A percentile compares a stretch with the other conserved stretches of the same genome.
These are phyloP conservation scores for Boletus tomentosulus DNA, from an alignment of 768 basidiomycete genomes.

Conservation along the genomic window DNA sequence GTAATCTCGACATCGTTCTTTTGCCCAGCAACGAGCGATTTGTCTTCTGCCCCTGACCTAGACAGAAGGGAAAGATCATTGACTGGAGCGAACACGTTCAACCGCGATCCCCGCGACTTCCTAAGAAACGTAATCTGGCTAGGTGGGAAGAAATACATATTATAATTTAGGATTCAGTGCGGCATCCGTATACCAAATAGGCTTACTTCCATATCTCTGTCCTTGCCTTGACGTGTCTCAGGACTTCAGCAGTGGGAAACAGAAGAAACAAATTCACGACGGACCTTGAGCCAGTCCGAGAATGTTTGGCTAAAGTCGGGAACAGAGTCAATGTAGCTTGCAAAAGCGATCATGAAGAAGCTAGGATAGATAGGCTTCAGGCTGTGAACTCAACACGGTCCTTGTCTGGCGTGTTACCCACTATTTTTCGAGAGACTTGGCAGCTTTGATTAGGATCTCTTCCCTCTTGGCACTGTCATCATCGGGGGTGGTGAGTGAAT, in stretches of 20 bases:
- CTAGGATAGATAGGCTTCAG: conserved; percentile 34
- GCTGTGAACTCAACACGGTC: background rate
- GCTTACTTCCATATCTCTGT: conserved; percentile 92
- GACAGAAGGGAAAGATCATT: conserved; percentile 83
- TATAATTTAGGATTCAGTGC: background rate
- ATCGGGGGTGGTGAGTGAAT: conserved; percentile 77
- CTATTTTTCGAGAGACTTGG: conserved; percentile 86
- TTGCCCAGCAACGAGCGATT: conserved; percentile 59
- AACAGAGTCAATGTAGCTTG: conserved; percentile 75
- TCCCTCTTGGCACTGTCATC: conserved; percentile 51
- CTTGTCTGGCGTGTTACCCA: conserved; percentile 34
- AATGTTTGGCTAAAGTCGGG: conserved; percentile 67
- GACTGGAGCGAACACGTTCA: conserved; percentile 90
- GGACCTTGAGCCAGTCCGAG: conserved; percentile 81
- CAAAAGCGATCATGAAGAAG: conserved; percentile 93
- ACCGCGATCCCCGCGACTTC: conserved; percentile 71
- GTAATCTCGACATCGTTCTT: conserved; percentile 70
- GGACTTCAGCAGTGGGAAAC: background rate
- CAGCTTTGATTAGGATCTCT: conserved; percentile 58
- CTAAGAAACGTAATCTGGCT: conserved; percentile 88
- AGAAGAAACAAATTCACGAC: conserved; percentile 8
- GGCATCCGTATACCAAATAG: background rate
- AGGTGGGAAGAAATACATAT: background rate
- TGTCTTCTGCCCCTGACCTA: conserved; percentile 55
- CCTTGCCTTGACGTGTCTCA: conserved; percentile 45